These are phyloP conservation scores for Calonectria henricotiae DNA, from an alignment of 2,329 filamentous ascomycete genomes.

Conservation along the genomic window DNA sequence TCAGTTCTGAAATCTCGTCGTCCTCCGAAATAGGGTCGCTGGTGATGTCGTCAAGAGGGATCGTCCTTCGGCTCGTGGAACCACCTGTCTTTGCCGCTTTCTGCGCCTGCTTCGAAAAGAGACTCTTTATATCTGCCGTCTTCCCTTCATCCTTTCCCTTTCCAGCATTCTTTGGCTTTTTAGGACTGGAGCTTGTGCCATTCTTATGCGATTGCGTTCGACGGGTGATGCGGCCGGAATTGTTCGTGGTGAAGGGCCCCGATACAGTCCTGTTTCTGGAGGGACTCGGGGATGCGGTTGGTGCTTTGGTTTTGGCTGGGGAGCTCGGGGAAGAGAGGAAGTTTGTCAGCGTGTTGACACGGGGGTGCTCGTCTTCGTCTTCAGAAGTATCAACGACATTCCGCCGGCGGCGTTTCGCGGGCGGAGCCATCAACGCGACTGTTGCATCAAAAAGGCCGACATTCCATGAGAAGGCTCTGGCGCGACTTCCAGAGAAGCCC, in stretches of 20 bases:
- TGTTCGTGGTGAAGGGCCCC: conserved; percentile 46
- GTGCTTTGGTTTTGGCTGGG: conserved; percentile 54
- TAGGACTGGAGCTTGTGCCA: conserved; percentile 56
- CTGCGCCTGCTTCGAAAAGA: conserved; percentile 76
- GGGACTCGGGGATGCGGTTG: conserved; percentile 62
- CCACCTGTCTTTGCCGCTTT: conserved; percentile 60
- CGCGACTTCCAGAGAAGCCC: conserved; percentile 26
- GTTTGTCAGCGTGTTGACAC: conserved; percentile 67
- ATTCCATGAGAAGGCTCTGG: conserved; percentile 46
- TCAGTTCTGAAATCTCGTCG: conserved; percentile 70
- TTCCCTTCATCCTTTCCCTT: conserved; percentile 68
- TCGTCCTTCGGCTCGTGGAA: conserved; percentile 51
- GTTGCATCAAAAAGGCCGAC: conserved; percentile 50
- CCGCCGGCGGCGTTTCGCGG: conserved; percentile 73
- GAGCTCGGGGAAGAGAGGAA: conserved; percentile 70
- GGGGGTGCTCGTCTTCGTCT: conserved; percentile 65
- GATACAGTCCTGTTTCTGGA: conserved; percentile 53
- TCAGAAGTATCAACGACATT: conserved; percentile 69
- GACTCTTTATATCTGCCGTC: conserved; percentile 71
- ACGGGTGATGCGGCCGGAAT: conserved; percentile 47
- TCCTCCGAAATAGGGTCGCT: conserved; percentile 75
- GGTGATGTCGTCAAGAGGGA: conserved; percentile 66
- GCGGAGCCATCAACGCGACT: conserved; percentile 69
- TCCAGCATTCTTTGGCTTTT: conserved; percentile 60
- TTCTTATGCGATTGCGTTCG: conserved; percentile 53